phyloP scores from a whole-genome alignment of 768 basidiomycete species.

The Boletus subparvulus region DNA sequence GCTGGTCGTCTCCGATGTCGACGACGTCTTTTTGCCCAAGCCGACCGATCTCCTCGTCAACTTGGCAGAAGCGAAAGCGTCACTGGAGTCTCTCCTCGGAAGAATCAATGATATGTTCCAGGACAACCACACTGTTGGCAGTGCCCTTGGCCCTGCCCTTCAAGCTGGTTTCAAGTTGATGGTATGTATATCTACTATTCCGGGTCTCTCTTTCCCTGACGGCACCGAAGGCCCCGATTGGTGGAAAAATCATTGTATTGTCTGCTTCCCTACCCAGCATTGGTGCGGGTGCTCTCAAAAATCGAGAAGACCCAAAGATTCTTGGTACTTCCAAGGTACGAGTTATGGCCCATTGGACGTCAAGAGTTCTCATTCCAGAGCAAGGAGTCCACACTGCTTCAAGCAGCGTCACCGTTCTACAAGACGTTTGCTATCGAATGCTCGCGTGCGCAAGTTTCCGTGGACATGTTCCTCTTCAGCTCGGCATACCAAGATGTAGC shows the following conservation, averaged over 20 bases:
- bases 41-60: conserved; percentile 97
- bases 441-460: conserved; percentile 93
- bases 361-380: conserved; percentile 1
- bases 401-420: conserved; percentile 94
- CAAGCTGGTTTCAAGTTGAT: conserved; percentile 97
- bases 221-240: conserved; percentile 70
- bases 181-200: conserved; percentile 41
- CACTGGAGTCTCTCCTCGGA: conserved; percentile 78
- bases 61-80: conserved; percentile 76
- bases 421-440: conserved; percentile 99
- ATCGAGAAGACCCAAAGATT: conserved; percentile 94
- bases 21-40: conserved; percentile 97
- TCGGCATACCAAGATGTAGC: conserved; percentile 94
- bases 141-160: conserved; percentile 90
- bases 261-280: conserved; percentile 84
- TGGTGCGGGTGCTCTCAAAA: conserved; percentile 90
- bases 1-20: conserved; percentile 96
- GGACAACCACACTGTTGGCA: conserved; percentile 91
- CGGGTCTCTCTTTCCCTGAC: background rate
- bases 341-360: background rate
- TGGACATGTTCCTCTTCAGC: conserved; percentile 99
- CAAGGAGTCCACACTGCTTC: conserved; percentile 88
- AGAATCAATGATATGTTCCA: conserved; percentile 96
- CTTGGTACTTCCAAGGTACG: conserved; percentile 88
- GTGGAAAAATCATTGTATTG: conserved; percentile 89